Conservation (phyloP, 805 yeast genomes). For the Zygoascus biomembranicola region DNA sequence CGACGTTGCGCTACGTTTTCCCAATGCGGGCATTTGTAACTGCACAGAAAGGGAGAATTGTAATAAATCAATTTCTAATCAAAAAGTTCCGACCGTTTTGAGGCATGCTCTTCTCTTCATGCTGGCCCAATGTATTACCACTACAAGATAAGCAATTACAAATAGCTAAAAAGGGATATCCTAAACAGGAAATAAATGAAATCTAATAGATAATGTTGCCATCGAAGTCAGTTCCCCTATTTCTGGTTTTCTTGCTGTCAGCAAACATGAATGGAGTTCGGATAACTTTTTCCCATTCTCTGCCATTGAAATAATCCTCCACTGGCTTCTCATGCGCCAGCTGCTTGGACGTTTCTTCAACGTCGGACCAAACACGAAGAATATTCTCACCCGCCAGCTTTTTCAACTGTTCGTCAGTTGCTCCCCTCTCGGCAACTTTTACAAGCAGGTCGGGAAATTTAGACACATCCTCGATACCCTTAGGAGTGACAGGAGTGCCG, state of each 20-base stretch:
- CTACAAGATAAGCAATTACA: not conserved
- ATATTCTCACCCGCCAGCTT: conserved; percentile 13
- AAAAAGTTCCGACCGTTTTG: not conserved
- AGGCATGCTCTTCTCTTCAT: not conserved
- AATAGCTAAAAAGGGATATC: not conserved
- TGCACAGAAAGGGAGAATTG: not conserved
- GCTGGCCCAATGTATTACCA: not conserved
- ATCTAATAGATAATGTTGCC: conserved; percentile 1
- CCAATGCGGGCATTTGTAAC: not conserved
- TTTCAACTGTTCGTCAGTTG: conserved; percentile 32
- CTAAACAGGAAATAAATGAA: not conserved
- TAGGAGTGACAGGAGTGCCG: conserved; percentile 42
- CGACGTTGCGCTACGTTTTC: not conserved
- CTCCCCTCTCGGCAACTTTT: conserved; percentile 28
- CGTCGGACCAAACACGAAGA: conserved; percentile 10
- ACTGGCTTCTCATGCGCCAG: not conserved
- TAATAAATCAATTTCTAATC: not conserved
- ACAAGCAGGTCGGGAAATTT: conserved; percentile 44
- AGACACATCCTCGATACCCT: conserved; percentile 45
- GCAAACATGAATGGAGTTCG: conserved; percentile 2
- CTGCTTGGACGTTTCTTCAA: conserved; percentile 7
- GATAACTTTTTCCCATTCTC: conserved; percentile 1
- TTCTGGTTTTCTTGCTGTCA: not conserved
- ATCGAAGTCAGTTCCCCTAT: not conserved
- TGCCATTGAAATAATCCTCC: conserved; percentile 4